phyloP scores from a whole-genome alignment of 148 eudicot species.

The Polygonum aviculare region DNA sequence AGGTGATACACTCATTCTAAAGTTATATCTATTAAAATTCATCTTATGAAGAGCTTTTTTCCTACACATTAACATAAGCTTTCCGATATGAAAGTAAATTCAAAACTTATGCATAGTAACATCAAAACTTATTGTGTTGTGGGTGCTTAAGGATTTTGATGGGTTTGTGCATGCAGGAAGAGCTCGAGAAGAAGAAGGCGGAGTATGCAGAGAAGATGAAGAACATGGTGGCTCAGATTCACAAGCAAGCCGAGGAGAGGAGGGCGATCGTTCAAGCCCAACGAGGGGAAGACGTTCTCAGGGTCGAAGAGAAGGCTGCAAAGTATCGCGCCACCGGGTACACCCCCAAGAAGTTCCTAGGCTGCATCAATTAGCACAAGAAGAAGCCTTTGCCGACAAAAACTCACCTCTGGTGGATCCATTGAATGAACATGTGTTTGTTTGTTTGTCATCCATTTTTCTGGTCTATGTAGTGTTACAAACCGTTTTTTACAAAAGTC shows the following conservation, averaged over 20 bases:
- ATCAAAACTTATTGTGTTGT: too few species aligned
- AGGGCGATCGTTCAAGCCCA: slow-evolving; percentile 56
- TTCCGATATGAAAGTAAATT: too few species aligned
- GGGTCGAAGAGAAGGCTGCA: slow-evolving; percentile 28
- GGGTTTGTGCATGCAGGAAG: slow-evolving; percentile 38
- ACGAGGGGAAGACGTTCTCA: slow-evolving; percentile 31
- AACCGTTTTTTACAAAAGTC: neutral
- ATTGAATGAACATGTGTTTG: neutral
- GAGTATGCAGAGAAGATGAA: slow-evolving; percentile 57
- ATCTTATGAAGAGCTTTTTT: too few species aligned
- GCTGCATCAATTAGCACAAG: slow-evolving; percentile 14
- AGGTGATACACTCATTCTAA: slow-evolving; percentile 27
- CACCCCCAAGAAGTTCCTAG: slow-evolving; percentile 26
- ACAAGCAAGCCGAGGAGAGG: slow-evolving; percentile 44
- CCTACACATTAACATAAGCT: too few species aligned
- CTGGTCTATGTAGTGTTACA: neutral
- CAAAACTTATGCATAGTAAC: too few species aligned
- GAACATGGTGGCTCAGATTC: slow-evolving; percentile 50
- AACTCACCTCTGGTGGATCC: neutral
- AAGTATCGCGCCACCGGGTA: slow-evolving; percentile 30
- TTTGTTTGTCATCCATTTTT: neutral
- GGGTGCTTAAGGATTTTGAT: neutral
- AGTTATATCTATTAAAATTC: neutral
- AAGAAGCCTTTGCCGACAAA: neutral
- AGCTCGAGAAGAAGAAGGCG: slow-evolving; percentile 67